A percentile compares a stretch with the other conserved stretches of the same genome.
phyloP scores from a whole-genome alignment of 306 rosid genomes.

The Prosopis cineraria region DNA sequence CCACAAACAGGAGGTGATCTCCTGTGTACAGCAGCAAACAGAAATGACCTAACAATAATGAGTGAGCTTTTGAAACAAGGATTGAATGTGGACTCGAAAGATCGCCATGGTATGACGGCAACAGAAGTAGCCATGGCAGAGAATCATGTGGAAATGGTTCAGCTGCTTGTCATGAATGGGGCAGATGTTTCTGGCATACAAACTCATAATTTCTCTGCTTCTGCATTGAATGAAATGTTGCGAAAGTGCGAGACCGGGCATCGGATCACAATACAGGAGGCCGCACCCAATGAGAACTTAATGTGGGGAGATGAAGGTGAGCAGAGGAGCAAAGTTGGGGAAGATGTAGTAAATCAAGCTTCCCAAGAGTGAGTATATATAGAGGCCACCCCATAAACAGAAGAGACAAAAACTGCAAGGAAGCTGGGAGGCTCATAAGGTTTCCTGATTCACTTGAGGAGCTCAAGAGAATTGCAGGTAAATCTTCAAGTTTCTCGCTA shows the following conservation, averaged over 20 bases:
- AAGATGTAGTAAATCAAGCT: constrained; percentile 36
- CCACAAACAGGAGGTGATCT: constrained; percentile 58
- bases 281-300: constrained; percentile 31
- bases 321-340: constrained; percentile 34
- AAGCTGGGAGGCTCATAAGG: constrained; percentile 76
- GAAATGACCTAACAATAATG: constrained; percentile 53
- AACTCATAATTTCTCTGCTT: constrained; percentile 36
- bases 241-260: constrained; percentile 60
- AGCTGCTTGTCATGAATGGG: constrained; percentile 68
- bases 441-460: constrained; percentile 75
- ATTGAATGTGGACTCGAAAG: constrained; percentile 60
- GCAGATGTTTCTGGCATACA: constrained; percentile 44
- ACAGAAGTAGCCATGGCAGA: constrained; percentile 61
- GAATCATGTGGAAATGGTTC: constrained; percentile 62
- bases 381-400: constrained; percentile 72
- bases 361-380: constrained; percentile 73
- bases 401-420: constrained; percentile 47
- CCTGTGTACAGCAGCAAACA: constrained; percentile 65
- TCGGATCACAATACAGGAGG: constrained; percentile 52
- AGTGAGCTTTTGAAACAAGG: constrained; percentile 65
- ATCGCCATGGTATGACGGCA: constrained; percentile 47
- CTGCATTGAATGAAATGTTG: constrained; percentile 51
- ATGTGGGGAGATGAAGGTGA: constrained; percentile 37
- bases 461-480: constrained; percentile 84
- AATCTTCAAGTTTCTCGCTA: constrained; percentile 4